Base-by-base conservation (phyloP, 306 rosid species). In the Cucurbita moschata region DNA sequence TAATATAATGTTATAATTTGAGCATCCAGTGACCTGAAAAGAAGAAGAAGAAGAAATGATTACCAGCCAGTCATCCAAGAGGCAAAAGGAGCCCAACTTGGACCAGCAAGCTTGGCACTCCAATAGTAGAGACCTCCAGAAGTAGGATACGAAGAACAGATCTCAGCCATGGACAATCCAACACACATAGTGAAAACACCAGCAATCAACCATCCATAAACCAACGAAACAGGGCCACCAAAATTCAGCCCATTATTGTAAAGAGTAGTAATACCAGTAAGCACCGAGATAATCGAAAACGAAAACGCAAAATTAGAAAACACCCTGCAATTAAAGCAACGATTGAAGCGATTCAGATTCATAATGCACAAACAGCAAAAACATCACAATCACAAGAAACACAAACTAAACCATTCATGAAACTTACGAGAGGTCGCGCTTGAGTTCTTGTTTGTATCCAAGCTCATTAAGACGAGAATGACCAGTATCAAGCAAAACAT, bases 51-150 rank as follows among this genome's bases (percentile, higher is more conserved):
- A 40, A 14, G 14, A 11, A 75, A 53, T 8, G 74, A 60, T 77
- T 87, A 90, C 98, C 98, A 94, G 87, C 98, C 98, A 82, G 98
- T 91, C 38, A 90, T 82, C 98, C 98, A 94, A 38, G 97, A 94
- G 40, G 98, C 97, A 84, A 89, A 87, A 23, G 98, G 97, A 4
- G 98, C 96, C 98, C 98, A 94, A 3, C 37, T 21, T 0, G 97
- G 91, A 44, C 97, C 98, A 71, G 98, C 98, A 84, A 94, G 97
- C 79, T 86, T 94, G 21, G 98, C 98, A 57, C 98, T 91, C 98
- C 98, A 94, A 77, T 89, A 94, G 75, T 94, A 94, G 64, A 94
- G 93, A 26, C 98, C 98, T 50, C 97, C 98, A 63, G 98, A 94
- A 69, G 98, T 94, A 13, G 98, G 99, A 50, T 80, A 94, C 43